A percentile compares a stretch with the other conserved stretches of the same genome.
These are phyloP conservation scores for Chytriomyces confervae DNA, from an alignment of 192 early-diverging fungal genomes.

Conservation along the genomic window DNA sequence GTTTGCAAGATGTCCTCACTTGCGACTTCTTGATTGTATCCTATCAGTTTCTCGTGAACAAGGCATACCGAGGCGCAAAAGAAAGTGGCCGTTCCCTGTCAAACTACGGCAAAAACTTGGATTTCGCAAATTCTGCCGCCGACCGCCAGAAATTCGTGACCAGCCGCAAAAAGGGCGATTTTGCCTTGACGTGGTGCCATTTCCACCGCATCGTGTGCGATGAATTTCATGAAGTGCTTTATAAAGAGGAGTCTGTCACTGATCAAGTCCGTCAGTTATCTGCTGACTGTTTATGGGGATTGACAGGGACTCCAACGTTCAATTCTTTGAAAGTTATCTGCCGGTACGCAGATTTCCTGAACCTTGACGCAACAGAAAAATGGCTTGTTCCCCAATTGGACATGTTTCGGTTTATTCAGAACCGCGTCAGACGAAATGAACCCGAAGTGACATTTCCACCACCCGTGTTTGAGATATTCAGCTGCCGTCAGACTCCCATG, in stretches of 20 bases:
- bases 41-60: neutral
- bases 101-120: neutral
- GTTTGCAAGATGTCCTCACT: neutral
- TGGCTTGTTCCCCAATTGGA: neutral
- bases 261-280: neutral
- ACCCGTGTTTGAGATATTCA: neutral
- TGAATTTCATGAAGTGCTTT: slow-evolving; percentile 21
- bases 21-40: slow-evolving; percentile 8
- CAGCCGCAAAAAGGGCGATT: neutral
- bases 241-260: neutral
- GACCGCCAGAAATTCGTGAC: neutral
- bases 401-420: slow-evolving; percentile 5
- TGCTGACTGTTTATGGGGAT: slow-evolving; percentile 11
- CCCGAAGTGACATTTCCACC: slow-evolving; percentile 12
- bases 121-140: neutral
- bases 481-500: slow-evolving; percentile 3
- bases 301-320: slow-evolving; percentile 4
- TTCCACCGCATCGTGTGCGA: slow-evolving; percentile 24
- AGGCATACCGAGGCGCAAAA: neutral
- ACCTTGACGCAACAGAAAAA: neutral
- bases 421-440: slow-evolving; percentile 20
- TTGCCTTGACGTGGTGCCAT: slow-evolving; percentile 16
- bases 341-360: slow-evolving; percentile 1
- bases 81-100: neutral
- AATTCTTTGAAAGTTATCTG: neutral